phyloP scores from a whole-genome alignment of 345 rosid species.

The Citrus medica region DNA sequence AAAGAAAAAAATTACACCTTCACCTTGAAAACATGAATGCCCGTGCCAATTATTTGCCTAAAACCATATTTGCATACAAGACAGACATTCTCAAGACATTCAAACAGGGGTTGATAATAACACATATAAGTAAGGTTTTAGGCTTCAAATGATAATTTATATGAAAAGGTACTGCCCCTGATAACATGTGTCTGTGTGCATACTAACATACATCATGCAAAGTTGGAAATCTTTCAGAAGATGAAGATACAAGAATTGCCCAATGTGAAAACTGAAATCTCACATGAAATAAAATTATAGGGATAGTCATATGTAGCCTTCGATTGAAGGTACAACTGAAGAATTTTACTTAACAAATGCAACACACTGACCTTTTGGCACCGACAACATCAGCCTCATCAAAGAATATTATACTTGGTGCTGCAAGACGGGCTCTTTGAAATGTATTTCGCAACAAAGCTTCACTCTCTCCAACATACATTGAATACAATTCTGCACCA shows the following conservation, averaged over 20 bases:
- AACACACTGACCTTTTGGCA: constrained; percentile 57
- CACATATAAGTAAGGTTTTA: background rate
- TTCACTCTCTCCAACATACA: constrained; percentile 99
- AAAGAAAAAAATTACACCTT: background rate
- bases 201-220: background rate
- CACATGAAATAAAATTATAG: background rate
- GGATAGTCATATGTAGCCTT: background rate
- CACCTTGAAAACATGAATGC: background rate
- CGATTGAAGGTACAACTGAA: background rate
- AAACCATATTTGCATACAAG: background rate
- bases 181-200: background rate
- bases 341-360: background rate
- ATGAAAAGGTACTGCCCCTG: background rate
- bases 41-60: background rate
- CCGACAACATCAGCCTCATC: constrained; percentile 96
- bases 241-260: background rate
- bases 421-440: constrained; percentile 85
- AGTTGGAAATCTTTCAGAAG: background rate
- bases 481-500: constrained; percentile 90
- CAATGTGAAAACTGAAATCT: background rate
- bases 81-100: background rate
- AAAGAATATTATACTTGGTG: constrained; percentile 92
- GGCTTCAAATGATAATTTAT: background rate
- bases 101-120: background rate
- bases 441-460: constrained; percentile 82